Evolutionary conservation across 495 filamentous ascomycete species (phyloP).

Genomic region (Penicillium roqueforti): DNA sequence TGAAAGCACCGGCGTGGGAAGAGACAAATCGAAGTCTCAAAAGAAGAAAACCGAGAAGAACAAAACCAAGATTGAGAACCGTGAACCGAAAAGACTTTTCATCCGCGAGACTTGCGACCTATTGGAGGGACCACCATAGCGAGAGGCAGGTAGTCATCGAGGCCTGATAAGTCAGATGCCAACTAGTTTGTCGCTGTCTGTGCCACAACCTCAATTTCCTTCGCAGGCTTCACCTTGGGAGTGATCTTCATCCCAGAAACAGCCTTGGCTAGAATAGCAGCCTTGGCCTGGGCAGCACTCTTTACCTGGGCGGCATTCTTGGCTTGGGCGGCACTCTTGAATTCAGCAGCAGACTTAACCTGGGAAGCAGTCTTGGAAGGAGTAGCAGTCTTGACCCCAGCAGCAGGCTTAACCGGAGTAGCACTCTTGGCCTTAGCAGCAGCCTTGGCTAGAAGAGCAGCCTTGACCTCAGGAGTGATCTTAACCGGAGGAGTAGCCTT

Average conservation of each 20-base stretch:
- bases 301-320: not conserved
- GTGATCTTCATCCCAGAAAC: not conserved
- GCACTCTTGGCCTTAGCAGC: not conserved
- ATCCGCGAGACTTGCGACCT: not conserved
- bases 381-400: not conserved
- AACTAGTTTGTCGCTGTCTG: not conserved
- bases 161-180: not conserved
- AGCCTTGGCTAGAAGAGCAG: not conserved
- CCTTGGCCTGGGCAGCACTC: not conserved
- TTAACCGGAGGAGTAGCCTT: not conserved
- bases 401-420: not conserved
- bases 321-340: not conserved
- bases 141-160: too few species aligned
- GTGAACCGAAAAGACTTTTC: not conserved
- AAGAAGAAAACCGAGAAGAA: not conserved
- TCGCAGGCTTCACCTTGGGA: not conserved
- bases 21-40: not conserved
- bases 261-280: not conserved
- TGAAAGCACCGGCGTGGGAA: not conserved
- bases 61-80: not conserved
- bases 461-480: not conserved
- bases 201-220: not conserved
- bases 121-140: not conserved
- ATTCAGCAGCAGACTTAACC: not conserved
- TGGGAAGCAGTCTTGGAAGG: not conserved